These are phyloP conservation scores for Lophiostoma macrostomum DNA, from an alignment of 495 filamentous ascomycete species.

Conservation along the genomic window DNA sequence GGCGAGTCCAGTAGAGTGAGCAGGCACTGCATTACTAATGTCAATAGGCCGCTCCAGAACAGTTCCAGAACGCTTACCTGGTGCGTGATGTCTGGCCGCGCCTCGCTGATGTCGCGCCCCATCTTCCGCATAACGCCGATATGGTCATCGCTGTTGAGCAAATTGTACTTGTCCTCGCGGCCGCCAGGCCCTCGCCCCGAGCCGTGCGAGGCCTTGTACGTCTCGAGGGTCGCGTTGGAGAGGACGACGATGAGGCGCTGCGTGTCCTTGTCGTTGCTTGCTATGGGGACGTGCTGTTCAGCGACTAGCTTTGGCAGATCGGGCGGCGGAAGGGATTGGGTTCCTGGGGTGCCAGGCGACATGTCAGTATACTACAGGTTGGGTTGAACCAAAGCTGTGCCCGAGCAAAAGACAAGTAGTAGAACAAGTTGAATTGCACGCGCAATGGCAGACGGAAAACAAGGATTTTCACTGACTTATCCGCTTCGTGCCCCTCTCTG, in stretches of 20 bases:
- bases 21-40: slow-evolving; percentile 65
- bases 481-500: slow-evolving; percentile 38
- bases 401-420: too few relatives aligned
- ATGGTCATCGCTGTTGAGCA: slow-evolving; percentile 98
- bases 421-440: too few relatives aligned
- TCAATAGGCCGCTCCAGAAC: slow-evolving; percentile 33
- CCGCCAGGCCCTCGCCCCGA: slow-evolving; percentile 55
- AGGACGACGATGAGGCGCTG: slow-evolving; percentile 92
- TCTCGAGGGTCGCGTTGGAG: slow-evolving; percentile 95
- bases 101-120: slow-evolving; percentile 97
- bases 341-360: slow-evolving; percentile 49
- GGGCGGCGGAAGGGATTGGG: slow-evolving; percentile 91
- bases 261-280: slow-evolving; percentile 79
- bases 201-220: slow-evolving; percentile 78
- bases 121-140: slow-evolving; percentile 99
- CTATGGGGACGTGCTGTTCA: slow-evolving; percentile 84
- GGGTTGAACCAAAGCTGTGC: not conserved
- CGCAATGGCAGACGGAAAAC: not conserved
- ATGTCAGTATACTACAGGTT: slow-evolving; percentile 10
- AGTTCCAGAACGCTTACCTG: slow-evolving; percentile 62
- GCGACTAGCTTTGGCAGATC: slow-evolving; percentile 85
- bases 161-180: slow-evolving; percentile 87
- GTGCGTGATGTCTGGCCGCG: slow-evolving; percentile 94
- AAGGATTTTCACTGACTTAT: slow-evolving; percentile 36
- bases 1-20: slow-evolving; percentile 96